Evolutionary conservation across 192 early-diverging fungal species (phyloP).

Genomic region (Podila clonocystis): DNA sequence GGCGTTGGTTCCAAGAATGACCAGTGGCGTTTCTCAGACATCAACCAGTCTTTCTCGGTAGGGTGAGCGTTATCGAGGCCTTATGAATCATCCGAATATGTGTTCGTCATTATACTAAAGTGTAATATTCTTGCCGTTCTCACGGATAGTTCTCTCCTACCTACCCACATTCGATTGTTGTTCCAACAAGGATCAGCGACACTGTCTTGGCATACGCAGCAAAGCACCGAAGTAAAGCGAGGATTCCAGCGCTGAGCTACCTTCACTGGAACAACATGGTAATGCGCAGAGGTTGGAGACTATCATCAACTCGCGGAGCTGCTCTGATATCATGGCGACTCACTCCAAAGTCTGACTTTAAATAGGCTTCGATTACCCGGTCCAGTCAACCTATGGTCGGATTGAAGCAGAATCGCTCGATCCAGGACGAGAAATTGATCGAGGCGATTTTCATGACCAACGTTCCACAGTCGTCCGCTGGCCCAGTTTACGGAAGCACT

Average conservation of each 20-base stretch:
- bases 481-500: constrained; percentile 62
- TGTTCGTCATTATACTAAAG: neutral
- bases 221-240: constrained; percentile 88
- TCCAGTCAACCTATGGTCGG: constrained; percentile 97
- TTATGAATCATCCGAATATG: neutral
- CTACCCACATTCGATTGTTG: constrained; percentile 84
- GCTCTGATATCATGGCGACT: neutral
- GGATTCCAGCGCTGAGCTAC: constrained; percentile 92
- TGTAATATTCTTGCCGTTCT: constrained; percentile 1
- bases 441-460: constrained; percentile 88
- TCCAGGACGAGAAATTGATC: constrained; percentile 97
- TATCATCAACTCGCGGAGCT: neutral
- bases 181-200: constrained; percentile 91
- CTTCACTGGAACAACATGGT: constrained; percentile 85
- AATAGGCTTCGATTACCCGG: constrained; percentile 87
- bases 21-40: constrained; percentile 81
- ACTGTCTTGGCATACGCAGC: constrained; percentile 87
- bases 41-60: constrained; percentile 83
- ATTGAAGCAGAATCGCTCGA: constrained; percentile 91
- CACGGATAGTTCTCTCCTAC: constrained; percentile 82
- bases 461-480: constrained; percentile 54
- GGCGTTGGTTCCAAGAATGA: constrained; percentile 73
- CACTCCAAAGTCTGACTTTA: neutral
- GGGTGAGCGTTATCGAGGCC: neutral
- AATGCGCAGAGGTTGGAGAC: neutral